A percentile compares a stretch with the other conserved stretches of the same genome.
phyloP scores from a whole-genome alignment of 768 basidiomycete genomes.

The Boletus fagicola region DNA sequence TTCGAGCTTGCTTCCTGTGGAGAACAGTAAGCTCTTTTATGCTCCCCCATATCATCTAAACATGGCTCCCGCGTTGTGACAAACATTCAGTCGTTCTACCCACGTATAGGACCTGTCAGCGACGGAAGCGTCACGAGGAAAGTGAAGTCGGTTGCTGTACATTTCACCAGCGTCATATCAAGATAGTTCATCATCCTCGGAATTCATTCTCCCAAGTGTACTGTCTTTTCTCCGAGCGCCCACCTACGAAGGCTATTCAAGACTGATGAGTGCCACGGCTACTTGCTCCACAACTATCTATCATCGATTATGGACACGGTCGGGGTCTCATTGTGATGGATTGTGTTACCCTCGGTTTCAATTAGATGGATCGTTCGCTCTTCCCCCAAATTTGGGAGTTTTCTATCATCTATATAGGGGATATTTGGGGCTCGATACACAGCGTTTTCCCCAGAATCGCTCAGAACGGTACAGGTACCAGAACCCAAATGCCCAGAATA shows the following conservation, averaged over 20 bases:
- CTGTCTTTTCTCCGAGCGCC: not conserved
- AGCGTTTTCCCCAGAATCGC: not conserved
- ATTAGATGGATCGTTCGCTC: not conserved
- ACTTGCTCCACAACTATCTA: too few relatives aligned
- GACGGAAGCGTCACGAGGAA: not conserved
- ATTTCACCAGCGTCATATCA: not conserved
- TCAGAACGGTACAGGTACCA: not conserved
- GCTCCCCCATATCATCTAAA: not conserved
- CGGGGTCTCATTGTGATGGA: not conserved
- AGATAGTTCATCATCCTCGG: not conserved
- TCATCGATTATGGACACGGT: not conserved
- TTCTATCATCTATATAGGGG: too few relatives aligned
- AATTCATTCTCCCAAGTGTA: not conserved
- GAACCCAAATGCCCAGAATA: not conserved
- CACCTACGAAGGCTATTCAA: too few relatives aligned
- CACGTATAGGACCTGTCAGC: not conserved
- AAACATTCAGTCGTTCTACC: not conserved
- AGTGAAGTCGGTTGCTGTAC: not conserved
- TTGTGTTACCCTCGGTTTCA: not conserved
- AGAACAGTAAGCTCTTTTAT: not conserved
- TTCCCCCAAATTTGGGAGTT: not conserved
- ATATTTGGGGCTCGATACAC: not conserved
- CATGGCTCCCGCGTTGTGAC: not conserved
- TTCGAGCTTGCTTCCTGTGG: not conserved
- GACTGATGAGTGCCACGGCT: not conserved